These are phyloP conservation scores for Didymella exigua DNA, from an alignment of 2,329 filamentous ascomycete genomes.

Conservation along the genomic window DNA sequence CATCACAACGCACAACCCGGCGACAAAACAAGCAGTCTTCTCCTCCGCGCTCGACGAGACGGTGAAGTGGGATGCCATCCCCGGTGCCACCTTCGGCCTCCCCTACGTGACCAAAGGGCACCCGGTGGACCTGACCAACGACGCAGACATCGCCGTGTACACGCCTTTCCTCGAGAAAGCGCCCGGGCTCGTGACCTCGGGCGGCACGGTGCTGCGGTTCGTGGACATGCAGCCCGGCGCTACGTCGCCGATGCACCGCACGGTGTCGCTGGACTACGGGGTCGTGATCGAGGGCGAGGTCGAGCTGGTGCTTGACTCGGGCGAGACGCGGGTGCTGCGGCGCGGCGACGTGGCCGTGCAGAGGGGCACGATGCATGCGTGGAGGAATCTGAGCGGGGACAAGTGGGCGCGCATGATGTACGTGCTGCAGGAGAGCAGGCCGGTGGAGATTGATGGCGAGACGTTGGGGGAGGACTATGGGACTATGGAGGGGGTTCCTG, in stretches of 20 bases:
- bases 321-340: conserved; percentile 43
- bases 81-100: conserved; percentile 50
- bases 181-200: conserved; percentile 56
- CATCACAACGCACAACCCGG: conserved; percentile 45
- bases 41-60: conserved; percentile 34
- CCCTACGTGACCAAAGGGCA: conserved; percentile 56
- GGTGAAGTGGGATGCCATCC: conserved; percentile 25
- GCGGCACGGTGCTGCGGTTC: conserved; percentile 53
- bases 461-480: conserved; percentile 38
- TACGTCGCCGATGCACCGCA: conserved; percentile 47
- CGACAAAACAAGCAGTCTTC: conserved; percentile 44
- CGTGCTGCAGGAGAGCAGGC: conserved; percentile 38
- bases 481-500: conserved; percentile 39
- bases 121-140: conserved; percentile 53
- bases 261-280: conserved; percentile 48
- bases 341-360: conserved; percentile 47
- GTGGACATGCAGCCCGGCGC: conserved; percentile 42
- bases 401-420: conserved; percentile 42
- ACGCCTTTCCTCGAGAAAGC: conserved; percentile 50
- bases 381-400: conserved; percentile 39
- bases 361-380: conserved; percentile 49
- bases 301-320: conserved; percentile 45
- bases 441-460: conserved; percentile 33
- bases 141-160: conserved; percentile 56
- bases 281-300: conserved; percentile 48